Evolutionary conservation across 2,329 filamentous ascomycete species (phyloP).

Genomic region (Xylariaceae sp.): DNA sequence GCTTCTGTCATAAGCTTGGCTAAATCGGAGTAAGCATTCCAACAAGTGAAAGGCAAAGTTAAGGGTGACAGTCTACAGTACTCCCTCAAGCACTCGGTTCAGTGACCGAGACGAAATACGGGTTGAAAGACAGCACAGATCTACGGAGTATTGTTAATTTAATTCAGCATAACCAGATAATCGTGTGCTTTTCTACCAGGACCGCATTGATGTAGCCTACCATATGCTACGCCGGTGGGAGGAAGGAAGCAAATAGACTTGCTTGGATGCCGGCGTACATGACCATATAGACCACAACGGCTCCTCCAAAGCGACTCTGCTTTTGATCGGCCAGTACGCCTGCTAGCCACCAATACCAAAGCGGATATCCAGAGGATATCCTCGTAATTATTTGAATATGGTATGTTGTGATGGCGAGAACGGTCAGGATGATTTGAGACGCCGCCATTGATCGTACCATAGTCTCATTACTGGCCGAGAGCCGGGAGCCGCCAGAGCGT

Average conservation of each 20-base stretch:
- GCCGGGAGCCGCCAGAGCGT: not conserved
- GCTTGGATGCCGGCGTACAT: conserved; percentile 80
- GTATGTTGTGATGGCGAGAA: conserved; percentile 68
- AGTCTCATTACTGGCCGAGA: conserved; percentile 7
- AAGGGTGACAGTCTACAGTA: no score
- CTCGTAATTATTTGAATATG: conserved; percentile 93
- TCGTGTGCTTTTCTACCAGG: no score
- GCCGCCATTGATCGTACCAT: conserved; percentile 55
- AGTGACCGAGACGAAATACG: no score
- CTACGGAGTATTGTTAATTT: no score
- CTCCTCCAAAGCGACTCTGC: conserved; percentile 21
- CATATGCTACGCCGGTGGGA: conserved; percentile 76
- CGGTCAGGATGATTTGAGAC: conserved; percentile 63
- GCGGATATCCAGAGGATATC: conserved; percentile 76
- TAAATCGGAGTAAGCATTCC: no score
- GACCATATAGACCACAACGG: conserved; percentile 59
- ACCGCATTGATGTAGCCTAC: no score
- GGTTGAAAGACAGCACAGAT: no score
- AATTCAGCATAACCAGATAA: no score
- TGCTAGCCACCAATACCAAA: conserved; percentile 83
- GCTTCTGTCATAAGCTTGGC: no score
- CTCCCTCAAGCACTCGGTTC: no score
- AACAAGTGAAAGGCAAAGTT: no score
- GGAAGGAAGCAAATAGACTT: conserved; percentile 77
- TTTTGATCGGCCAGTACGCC: conserved; percentile 30